Evolutionary conservation across 176 grass and related monocot genomes (phyloP).

Genomic region (Zizania latifolia): DNA sequence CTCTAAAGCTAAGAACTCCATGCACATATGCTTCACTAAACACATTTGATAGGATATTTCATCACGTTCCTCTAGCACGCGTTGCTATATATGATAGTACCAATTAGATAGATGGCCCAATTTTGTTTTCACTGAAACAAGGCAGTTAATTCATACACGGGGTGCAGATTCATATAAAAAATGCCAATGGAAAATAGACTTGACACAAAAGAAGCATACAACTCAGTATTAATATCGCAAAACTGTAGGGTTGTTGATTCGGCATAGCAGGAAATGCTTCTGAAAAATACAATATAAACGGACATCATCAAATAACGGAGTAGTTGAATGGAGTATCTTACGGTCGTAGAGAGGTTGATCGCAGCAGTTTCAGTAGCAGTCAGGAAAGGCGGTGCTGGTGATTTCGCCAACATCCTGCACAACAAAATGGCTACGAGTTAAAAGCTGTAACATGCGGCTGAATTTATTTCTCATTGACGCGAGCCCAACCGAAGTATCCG

Average conservation of each 20-base stretch:
- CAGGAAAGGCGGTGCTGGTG: slow-evolving; percentile 22
- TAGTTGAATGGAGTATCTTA: slow-evolving; percentile 32
- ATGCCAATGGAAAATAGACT: neutral
- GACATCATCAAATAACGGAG: neutral
- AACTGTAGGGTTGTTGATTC: neutral
- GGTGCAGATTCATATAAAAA: no score
- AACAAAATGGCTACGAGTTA: neutral
- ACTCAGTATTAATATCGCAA: neutral
- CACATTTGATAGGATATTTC: neutral
- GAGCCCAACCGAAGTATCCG: neutral
- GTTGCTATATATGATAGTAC: neutral
- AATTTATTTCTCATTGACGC: neutral
- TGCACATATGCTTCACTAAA: neutral
- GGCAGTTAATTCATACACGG: neutral
- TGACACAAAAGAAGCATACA: neutral
- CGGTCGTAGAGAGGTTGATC: slow-evolving; percentile 26
- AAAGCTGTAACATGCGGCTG: neutral
- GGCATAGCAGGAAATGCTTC: neutral
- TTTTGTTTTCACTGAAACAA: neutral
- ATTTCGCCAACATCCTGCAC: slow-evolving; percentile 37
- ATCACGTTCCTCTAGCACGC: neutral
- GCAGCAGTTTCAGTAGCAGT: slow-evolving; percentile 30
- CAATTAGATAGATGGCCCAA: neutral
- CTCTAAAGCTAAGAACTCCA: neutral
- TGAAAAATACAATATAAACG: neutral